phyloP scores from a whole-genome alignment of 2,329 filamentous ascomycete species.

The Biscogniauxia marginata region DNA sequence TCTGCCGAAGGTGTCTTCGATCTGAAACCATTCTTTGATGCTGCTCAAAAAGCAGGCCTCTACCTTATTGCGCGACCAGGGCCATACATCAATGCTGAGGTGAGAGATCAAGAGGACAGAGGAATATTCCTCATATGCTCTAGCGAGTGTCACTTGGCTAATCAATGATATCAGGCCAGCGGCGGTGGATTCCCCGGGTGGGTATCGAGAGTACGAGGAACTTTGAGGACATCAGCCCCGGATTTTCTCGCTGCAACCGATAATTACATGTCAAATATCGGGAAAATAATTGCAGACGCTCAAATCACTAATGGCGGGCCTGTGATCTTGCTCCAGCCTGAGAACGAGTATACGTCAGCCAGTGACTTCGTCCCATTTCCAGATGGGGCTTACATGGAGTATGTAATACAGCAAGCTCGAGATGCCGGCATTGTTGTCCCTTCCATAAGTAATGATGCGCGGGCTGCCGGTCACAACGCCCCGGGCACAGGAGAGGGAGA shows the following conservation, averaged over 20 bases:
- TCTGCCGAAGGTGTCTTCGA: conserved; percentile 70
- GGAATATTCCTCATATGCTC: not conserved
- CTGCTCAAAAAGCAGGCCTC: conserved; percentile 69
- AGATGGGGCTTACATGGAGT: conserved; percentile 66
- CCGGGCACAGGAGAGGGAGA: conserved; percentile 15
- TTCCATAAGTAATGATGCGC: not conserved
- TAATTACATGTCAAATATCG: conserved; percentile 62
- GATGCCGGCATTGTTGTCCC: not conserved
- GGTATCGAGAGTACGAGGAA: conserved; percentile 67
- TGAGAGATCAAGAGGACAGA: conserved; percentile 29
- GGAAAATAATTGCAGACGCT: conserved; percentile 65
- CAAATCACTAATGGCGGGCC: conserved; percentile 84
- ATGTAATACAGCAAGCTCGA: conserved; percentile 58
- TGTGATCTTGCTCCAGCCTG: conserved; percentile 74
- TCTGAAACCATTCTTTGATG: conserved; percentile 73
- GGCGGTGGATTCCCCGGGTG: conserved; percentile 82
- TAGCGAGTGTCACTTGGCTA: not conserved
- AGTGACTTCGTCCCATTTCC: conserved; percentile 54
- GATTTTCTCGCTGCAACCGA: conserved; percentile 63
- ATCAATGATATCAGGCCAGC: conserved; percentile 28
- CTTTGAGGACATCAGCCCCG: conserved; percentile 59
- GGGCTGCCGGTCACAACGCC: not conserved
- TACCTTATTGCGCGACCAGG: conserved; percentile 70
- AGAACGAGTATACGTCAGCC: conserved; percentile 72
- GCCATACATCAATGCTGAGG: conserved; percentile 78